Evolutionary conservation across 1,284 basidiomycete genomes (phyloP).

Genomic region (Cystobasidium slooffiae): DNA sequence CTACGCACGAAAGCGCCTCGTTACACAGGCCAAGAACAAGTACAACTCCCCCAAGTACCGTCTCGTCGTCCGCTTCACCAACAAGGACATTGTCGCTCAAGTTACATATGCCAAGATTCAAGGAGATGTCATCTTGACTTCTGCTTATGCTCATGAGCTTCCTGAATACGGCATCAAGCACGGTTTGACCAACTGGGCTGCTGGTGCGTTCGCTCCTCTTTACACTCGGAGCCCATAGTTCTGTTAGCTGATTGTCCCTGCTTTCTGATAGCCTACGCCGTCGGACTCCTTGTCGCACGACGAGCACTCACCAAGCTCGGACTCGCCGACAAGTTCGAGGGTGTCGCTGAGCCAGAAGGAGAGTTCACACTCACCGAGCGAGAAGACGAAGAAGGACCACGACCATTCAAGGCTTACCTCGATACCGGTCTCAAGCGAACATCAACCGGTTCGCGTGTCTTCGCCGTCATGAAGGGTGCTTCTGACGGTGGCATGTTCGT

Average conservation of each 20-base stretch:
- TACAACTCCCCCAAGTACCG: conserved; percentile 99
- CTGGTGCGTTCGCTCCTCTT: too few relatives aligned
- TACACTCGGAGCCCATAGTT: too few relatives aligned
- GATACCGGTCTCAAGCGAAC: conserved; percentile 98
- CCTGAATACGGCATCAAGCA: conserved; percentile 97
- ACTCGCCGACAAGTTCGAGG: conserved; percentile 98
- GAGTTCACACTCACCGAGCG: conserved; percentile 77
- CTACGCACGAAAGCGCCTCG: conserved; percentile 94
- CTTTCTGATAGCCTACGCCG: conserved; percentile 99
- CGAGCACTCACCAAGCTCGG: conserved; percentile 94
- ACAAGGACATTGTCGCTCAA: conserved; percentile 86
- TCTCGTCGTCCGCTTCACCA: conserved; percentile 93
- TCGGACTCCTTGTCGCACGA: conserved; percentile 92
- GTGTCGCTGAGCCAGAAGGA: conserved; percentile 90
- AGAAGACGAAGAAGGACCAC: conserved; percentile 85
- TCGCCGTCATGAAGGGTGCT: conserved; percentile 99
- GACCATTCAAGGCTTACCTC: conserved; percentile 98
- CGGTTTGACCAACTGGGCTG: conserved; percentile 98
- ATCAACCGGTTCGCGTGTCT: conserved; percentile 96
- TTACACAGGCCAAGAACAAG: conserved; percentile 99
- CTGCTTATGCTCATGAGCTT: conserved; percentile 88
- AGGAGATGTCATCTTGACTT: conserved; percentile 89
- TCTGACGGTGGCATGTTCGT: conserved; percentile 98
- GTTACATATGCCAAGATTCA: conserved; percentile 96
- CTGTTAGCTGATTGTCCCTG: too few relatives aligned